Evolutionary conservation across 2,329 filamentous ascomycete species (phyloP).

Genomic region (Trichoderma breve): DNA sequence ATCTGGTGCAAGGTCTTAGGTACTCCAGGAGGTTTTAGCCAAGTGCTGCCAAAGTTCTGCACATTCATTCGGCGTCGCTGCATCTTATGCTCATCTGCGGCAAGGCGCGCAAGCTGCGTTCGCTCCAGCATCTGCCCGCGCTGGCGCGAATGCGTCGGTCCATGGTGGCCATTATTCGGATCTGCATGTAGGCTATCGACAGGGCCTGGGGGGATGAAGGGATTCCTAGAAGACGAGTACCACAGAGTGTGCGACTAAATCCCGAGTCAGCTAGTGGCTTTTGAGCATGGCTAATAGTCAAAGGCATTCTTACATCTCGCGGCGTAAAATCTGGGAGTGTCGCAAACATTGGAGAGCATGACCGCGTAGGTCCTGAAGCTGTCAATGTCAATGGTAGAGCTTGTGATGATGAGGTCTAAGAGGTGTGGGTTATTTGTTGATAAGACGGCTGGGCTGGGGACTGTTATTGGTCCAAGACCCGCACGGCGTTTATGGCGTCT

Average conservation of each 20-base stretch:
- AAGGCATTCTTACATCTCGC: conserved; percentile 57
- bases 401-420: not conserved
- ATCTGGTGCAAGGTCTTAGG: conserved; percentile 86
- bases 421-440: not conserved
- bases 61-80: conserved; percentile 77
- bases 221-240: conserved; percentile 65
- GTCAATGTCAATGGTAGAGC: not conserved
- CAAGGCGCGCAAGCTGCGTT: conserved; percentile 66
- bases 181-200: conserved; percentile 34
- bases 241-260: conserved; percentile 68
- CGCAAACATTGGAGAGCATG: conserved; percentile 51
- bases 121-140: conserved; percentile 51
- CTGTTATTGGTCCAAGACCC: not conserved
- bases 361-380: not conserved
- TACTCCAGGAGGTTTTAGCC: conserved; percentile 87
- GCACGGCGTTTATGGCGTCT: conserved; percentile 4
- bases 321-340: conserved; percentile 66
- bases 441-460: not conserved
- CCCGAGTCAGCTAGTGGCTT: not conserved
- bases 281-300: too few relatives aligned
- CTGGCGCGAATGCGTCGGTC: conserved; percentile 36
- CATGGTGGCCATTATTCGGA: conserved; percentile 30
- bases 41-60: conserved; percentile 80
- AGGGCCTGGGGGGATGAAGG: conserved; percentile 37
- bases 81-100: conserved; percentile 73